A percentile compares a stretch with the other conserved stretches of the same genome.
Conservation (phyloP, 441 rosid genomes). For the Adansonia rubrostipa region DNA sequence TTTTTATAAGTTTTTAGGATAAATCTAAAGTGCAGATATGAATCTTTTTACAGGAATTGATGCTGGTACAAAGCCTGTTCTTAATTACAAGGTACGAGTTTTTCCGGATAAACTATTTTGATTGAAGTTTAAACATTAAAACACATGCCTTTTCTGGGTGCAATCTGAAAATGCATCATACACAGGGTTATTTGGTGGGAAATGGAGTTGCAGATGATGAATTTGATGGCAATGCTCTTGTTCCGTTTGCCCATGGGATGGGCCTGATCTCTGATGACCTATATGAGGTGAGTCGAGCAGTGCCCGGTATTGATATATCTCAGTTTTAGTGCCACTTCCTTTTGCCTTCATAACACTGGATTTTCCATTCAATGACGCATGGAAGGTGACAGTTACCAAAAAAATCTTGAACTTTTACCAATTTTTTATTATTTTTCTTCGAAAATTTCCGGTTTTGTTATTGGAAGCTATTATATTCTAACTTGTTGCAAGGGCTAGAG, state of each 20-base stretch:
- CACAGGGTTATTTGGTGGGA: conserved; percentile 49
- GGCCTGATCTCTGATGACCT: conserved; percentile 74
- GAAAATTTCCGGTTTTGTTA: background rate
- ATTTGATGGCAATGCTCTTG: conserved; percentile 80
- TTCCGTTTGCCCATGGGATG: conserved; percentile 90
- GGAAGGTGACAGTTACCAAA: background rate
- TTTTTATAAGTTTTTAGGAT: too few relatives aligned
- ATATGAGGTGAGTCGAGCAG: conserved; percentile 42
- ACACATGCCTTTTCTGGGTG: too few relatives aligned
- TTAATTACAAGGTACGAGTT: conserved; percentile 66
- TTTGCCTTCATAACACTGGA: background rate
- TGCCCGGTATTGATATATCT: background rate
- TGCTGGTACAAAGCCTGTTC: conserved; percentile 49
- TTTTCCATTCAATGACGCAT: background rate
- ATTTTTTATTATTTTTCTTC: background rate
- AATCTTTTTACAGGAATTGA: conserved; percentile 43
- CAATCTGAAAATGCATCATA: too few relatives aligned
- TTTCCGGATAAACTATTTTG: conserved; percentile 2
- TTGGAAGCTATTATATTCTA: background rate
- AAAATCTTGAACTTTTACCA: too few relatives aligned
- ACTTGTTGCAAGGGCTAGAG: background rate
- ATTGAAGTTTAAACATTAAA: background rate
- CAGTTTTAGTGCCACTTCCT: background rate
- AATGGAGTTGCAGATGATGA: conserved; percentile 68
- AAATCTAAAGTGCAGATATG: too few relatives aligned